Base-by-base conservation (phyloP, 2,329 filamentous ascomycete species). In the Fusarium virguliforme region DNA sequence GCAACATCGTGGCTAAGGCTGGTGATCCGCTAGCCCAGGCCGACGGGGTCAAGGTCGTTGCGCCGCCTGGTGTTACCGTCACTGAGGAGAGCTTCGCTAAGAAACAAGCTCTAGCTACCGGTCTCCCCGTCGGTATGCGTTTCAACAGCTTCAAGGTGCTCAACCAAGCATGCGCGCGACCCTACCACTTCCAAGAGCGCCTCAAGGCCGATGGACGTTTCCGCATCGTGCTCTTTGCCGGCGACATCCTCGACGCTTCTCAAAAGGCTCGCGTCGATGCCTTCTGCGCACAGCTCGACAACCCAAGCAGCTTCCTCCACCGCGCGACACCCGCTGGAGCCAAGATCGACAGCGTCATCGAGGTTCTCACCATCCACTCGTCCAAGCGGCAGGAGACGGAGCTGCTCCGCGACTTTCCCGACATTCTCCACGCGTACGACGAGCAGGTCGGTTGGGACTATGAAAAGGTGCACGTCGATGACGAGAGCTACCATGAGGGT, bases 341-440 rank as follows among this genome's bases (percentile, higher is more conserved):
- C 73, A 37, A 71, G 62, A 35, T 71, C 75, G 53, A 67, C 58
- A 40, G 32, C 1, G 13, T 89, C 4, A 83, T 93, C 35, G 89
- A 92, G 34, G 81, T 92, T 0, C 76, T 92, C 3, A 88, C 89
- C 0, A 79, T 91, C 0, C 91, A 93, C 75, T 83, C 84, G 3
- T 82, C 87, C 0, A 83, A 82, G 26, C 82, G 90, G 37, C 76
- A 72, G 0, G 80, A 85, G 0, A 80, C 86, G 0, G 85, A 88
- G 57, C 73, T 89, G 4, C 76, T 87, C 22, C 62, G 62, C 1
- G 51, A 54, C 32, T 60, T 68, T 4, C 60, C 66, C 1, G 85
- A 87, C 59, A 83, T 89, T 30, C 86, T 86, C 0, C 81, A 83
- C 1, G 79, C 85, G 0, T 83, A 87, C 40, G 82, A 86, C 37